A percentile compares a stretch with the other conserved stretches of the same genome.
Conservation (phyloP, 2,329 filamentous ascomycete genomes). For the Pestalotiopsis sp. region DNA sequence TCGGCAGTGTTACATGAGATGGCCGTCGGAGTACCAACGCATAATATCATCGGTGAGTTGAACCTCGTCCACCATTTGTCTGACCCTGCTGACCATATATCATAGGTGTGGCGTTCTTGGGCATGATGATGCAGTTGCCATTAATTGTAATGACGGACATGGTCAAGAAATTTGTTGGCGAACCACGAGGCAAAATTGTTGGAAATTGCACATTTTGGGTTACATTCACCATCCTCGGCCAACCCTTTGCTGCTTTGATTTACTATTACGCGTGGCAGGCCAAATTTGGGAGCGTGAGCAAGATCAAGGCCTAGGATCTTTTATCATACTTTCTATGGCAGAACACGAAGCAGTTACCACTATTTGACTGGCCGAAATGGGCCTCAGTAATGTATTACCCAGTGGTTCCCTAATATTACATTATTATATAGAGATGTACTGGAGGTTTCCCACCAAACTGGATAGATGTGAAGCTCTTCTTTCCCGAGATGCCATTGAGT, state of each 20-base stretch:
- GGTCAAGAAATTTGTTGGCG: constrained; percentile 76
- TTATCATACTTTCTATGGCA: not conserved
- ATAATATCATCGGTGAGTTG: constrained; percentile 80
- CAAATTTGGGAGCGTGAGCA: constrained; percentile 86
- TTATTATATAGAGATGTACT: too few species aligned
- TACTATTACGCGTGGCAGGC: constrained; percentile 99
- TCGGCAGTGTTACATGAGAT: constrained; percentile 91
- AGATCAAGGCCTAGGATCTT: constrained; percentile 25
- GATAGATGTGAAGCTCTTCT: too few species aligned
- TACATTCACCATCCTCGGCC: constrained; percentile 92
- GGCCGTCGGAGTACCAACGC: constrained; percentile 90
- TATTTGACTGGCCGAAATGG: not conserved
- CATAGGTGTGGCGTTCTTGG: constrained; percentile 83
- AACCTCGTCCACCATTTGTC: not conserved
- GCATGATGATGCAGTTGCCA: constrained; percentile 92
- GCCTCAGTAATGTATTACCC: too few species aligned
- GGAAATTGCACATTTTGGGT: constrained; percentile 97
- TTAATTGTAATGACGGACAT: constrained; percentile 81
- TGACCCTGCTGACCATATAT: not conserved
- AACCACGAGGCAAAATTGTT: constrained; percentile 70
- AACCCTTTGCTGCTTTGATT: constrained; percentile 86
- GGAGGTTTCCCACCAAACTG: too few species aligned
- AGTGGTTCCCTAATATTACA: too few species aligned
- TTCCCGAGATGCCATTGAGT: too few species aligned
- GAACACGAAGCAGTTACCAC: not conserved